Conservation (phyloP, 805 yeast species). For the Candida vaughaniae region DNA sequence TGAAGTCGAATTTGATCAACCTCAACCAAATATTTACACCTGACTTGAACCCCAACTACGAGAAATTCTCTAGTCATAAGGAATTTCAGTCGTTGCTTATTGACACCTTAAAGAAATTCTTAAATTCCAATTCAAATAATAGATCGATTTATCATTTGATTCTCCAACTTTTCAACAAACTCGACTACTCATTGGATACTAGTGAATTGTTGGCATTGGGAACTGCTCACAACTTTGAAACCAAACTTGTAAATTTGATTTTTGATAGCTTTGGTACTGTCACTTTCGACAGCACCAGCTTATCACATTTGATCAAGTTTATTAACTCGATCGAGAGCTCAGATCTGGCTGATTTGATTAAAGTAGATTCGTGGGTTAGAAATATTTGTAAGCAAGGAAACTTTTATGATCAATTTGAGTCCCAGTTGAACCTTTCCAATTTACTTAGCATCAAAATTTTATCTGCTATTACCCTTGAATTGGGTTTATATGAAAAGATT, state of each 20-base stretch:
- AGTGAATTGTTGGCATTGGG: slow-evolving; percentile 10
- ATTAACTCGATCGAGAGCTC: slow-evolving; percentile 3
- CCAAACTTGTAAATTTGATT: slow-evolving; percentile 8
- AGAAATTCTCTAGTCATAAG: slow-evolving; percentile 3
- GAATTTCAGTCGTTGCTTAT: slow-evolving; percentile 5
- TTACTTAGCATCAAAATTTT: slow-evolving; percentile 7
- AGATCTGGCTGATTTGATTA: neutral
- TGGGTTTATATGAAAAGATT: slow-evolving; percentile 8
- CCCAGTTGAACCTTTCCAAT: slow-evolving; percentile 3
- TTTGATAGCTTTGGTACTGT: slow-evolving; percentile 7
- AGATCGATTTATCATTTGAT: slow-evolving; percentile 10
- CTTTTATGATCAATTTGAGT: slow-evolving; percentile 7
- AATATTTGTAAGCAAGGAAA: slow-evolving; percentile 11
- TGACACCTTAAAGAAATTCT: slow-evolving; percentile 7
- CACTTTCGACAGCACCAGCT: neutral
- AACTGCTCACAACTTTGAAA: slow-evolving; percentile 6
- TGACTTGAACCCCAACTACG: slow-evolving; percentile 7
- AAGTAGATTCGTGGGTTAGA: slow-evolving; percentile 1
- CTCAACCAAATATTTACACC: slow-evolving; percentile 9
- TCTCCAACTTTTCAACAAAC: slow-evolving; percentile 10
- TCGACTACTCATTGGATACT: slow-evolving; percentile 9
- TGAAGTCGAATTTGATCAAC: slow-evolving; percentile 10
- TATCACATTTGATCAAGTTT: slow-evolving; percentile 1
- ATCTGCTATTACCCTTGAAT: slow-evolving; percentile 5
- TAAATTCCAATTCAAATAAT: slow-evolving; percentile 8